Conservation (phyloP, 2,329 filamentous ascomycete species). For the Emmonsia crescens region DNA sequence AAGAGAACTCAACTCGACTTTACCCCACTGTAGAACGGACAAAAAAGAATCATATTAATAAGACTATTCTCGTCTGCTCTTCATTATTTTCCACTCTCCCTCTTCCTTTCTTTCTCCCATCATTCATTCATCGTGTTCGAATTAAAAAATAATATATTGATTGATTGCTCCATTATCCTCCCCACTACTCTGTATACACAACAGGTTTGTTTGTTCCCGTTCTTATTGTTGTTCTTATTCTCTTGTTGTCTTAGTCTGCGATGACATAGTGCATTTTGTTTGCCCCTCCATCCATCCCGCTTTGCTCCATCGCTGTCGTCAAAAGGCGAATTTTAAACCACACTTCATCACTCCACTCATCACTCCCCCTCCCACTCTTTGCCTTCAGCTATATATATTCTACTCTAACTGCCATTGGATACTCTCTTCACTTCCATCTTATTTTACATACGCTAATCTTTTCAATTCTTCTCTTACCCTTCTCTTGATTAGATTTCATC, state of each 20-base stretch:
- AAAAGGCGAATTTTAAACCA: not conserved
- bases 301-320: not conserved
- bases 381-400: not conserved
- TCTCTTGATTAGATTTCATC: not conserved
- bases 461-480: not conserved
- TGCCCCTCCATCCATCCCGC: not conserved
- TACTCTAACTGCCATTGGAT: not conserved
- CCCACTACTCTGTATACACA: not conserved
- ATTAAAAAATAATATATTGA: not conserved
- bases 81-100: not conserved
- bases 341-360: not conserved
- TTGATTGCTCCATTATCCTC: not conserved
- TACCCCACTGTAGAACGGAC: not conserved
- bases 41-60: not conserved
- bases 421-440: not conserved
- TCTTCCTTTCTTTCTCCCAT: not conserved
- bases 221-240: not conserved
- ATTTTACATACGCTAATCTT: not conserved
- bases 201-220: not conserved
- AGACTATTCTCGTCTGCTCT: not conserved
- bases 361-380: not conserved
- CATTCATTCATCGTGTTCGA: not conserved
- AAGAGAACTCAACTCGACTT: too few relatives aligned
- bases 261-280: not conserved
- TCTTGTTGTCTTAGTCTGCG: not conserved